Evolutionary conservation across 768 basidiomycete species (phyloP).

Genomic region (Tricholoma terreum): DNA sequence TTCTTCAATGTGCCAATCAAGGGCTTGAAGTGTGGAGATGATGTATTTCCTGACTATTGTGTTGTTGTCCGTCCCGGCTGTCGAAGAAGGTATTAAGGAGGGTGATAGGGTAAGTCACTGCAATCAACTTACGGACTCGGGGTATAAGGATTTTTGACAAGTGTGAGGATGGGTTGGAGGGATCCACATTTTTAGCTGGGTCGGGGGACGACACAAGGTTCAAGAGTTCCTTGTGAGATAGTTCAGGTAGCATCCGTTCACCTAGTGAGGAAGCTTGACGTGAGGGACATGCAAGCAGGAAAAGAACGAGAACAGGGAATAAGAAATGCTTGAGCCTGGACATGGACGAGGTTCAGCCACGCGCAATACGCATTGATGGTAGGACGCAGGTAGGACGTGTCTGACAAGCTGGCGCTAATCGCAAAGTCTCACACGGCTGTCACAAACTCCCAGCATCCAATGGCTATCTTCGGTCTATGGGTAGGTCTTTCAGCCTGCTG

Average conservation of each 20-base stretch:
- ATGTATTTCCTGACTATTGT: conserved; percentile 84
- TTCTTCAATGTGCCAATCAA: conserved; percentile 87
- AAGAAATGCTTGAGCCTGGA: conserved; percentile 2
- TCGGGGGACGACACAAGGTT: conserved; percentile 55
- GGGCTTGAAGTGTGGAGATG: conserved; percentile 58
- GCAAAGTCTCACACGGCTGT: neutral
- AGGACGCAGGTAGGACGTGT: no score
- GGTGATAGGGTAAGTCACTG: conserved; percentile 2
- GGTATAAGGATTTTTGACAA: conserved; percentile 86
- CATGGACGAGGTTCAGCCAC: neutral
- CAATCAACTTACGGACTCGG: conserved; percentile 56
- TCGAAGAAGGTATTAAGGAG: conserved; percentile 3
- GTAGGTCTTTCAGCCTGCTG: conserved; percentile 36
- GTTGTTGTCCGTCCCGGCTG: conserved; percentile 73
- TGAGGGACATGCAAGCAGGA: conserved; percentile 27
- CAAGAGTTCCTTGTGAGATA: conserved; percentile 51
- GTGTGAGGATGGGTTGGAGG: conserved; percentile 62
- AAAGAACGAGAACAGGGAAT: conserved; percentile 25
- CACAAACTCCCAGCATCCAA: conserved; percentile 24
- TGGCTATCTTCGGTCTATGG: conserved; percentile 84
- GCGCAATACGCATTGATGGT: neutral
- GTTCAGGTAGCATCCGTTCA: conserved; percentile 36
- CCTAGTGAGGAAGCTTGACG: conserved; percentile 39
- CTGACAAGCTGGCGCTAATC: no score
- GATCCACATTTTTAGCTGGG: conserved; percentile 67